phyloP scores from a whole-genome alignment of 768 basidiomycete genomes.

The Tulasnella sp. region DNA sequence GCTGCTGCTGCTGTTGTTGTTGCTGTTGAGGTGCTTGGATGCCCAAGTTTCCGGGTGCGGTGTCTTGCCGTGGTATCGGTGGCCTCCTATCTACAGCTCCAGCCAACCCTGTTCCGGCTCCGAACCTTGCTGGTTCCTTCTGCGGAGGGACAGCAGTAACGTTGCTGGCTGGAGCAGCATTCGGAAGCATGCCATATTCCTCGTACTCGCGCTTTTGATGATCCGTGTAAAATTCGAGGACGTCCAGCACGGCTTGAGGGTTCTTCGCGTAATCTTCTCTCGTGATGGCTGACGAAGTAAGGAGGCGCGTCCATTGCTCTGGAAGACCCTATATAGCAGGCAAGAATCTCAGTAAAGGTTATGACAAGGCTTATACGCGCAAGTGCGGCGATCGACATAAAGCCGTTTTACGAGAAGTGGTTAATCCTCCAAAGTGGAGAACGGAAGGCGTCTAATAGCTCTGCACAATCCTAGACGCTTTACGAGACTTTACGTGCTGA shows the following conservation, averaged over 20 bases:
- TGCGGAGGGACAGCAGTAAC: neutral
- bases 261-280: constrained; percentile 96
- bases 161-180: neutral
- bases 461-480: too few species aligned
- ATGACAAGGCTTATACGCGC: too few species aligned
- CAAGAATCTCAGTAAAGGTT: neutral
- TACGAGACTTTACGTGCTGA: too few species aligned
- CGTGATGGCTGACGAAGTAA: constrained; percentile 95
- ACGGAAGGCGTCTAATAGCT: too few species aligned
- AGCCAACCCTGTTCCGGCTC: constrained; percentile 84
- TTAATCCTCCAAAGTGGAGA: too few species aligned
- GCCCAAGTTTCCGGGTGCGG: neutral
- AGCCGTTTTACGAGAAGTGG: too few species aligned
- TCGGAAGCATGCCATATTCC: constrained; percentile 34
- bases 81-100: constrained; percentile 22
- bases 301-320: constrained; percentile 93
- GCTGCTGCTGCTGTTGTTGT: too few species aligned
- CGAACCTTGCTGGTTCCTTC: constrained; percentile 52
- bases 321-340: constrained; percentile 68
- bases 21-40: neutral
- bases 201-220: constrained; percentile 92
- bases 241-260: constrained; percentile 94
- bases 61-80: neutral
- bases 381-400: too few species aligned
- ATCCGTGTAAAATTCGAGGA: constrained; percentile 97